These are phyloP conservation scores for Hsuehochloa calcarea DNA, from an alignment of 176 grass and related monocot species.

Conservation along the genomic window DNA sequence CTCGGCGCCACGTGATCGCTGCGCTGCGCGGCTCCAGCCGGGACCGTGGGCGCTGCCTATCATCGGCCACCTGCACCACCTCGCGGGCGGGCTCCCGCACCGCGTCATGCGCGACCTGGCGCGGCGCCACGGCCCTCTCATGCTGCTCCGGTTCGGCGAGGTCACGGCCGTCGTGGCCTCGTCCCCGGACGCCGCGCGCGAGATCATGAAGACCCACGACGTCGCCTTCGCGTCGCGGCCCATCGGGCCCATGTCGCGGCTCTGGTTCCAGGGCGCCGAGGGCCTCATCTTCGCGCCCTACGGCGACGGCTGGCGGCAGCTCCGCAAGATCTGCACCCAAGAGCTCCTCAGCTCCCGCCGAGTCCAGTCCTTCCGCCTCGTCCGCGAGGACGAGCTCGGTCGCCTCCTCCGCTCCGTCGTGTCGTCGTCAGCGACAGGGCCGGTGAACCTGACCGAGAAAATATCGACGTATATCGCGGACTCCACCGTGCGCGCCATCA, in stretches of 20 bases:
- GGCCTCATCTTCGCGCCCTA: conserved; percentile 34
- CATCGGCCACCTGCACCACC: conserved; percentile 28
- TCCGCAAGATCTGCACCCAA: conserved; percentile 26
- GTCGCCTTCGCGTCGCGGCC: conserved; percentile 27
- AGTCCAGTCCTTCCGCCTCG: neutral
- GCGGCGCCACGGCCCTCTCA: conserved; percentile 11
- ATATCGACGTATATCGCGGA: conserved; percentile 18
- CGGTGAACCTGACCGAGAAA: conserved; percentile 16
- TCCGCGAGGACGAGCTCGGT: conserved; percentile 9
- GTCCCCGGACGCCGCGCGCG: neutral
- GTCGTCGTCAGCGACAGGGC: too few species aligned
- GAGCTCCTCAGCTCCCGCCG: conserved; percentile 21
- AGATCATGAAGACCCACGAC: conserved; percentile 30
- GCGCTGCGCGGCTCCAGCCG: neutral
- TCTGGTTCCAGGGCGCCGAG: neutral
- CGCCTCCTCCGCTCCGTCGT: conserved; percentile 14
- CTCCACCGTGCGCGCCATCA: conserved; percentile 49
- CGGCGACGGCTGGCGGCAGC: conserved; percentile 17
- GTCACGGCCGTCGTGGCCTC: conserved; percentile 30
- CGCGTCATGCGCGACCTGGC: neutral
- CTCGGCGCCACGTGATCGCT: too few species aligned
- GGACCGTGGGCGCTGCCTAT: conserved; percentile 18
- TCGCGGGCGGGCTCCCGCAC: conserved; percentile 16
- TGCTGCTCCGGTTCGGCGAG: neutral
- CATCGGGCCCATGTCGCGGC: conserved; percentile 1